These are phyloP conservation scores for Solanum raphanifolium DNA, from an alignment of 257 asterid genomes.

Conservation along the genomic window DNA sequence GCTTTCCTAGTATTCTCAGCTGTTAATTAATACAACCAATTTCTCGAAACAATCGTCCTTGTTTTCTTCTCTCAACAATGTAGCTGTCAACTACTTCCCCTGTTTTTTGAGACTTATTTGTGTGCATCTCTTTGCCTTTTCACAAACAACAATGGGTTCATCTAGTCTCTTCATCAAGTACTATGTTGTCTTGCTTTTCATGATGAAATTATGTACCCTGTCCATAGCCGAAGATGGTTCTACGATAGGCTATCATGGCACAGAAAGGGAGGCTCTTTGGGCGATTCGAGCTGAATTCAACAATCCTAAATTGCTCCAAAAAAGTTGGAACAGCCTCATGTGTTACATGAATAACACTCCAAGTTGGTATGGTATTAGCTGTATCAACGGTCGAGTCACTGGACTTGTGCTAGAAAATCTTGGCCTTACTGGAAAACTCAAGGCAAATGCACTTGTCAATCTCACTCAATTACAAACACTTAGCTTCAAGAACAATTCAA, in stretches of 20 bases:
- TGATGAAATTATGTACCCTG: neutral
- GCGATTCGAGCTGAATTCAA: conserved; percentile 27
- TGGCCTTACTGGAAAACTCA: conserved; percentile 35
- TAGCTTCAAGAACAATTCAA: conserved; percentile 48
- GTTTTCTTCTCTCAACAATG: conserved; percentile 30
- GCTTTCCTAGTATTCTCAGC: conserved; percentile 39
- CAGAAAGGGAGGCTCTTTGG: conserved; percentile 50
- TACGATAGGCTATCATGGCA: conserved; percentile 29
- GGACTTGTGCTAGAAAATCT: conserved; percentile 38
- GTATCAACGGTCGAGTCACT: conserved; percentile 48
- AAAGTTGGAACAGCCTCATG: conserved; percentile 50
- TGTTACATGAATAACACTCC: conserved; percentile 42
- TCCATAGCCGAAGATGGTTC: conserved; percentile 14
- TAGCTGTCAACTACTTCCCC: neutral
- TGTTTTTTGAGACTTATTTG: neutral
- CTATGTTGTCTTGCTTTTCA: conserved; percentile 16
- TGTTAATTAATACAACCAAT: neutral
- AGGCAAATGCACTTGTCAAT: conserved; percentile 27
- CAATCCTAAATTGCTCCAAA: conserved; percentile 19
- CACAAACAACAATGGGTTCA: conserved; percentile 6
- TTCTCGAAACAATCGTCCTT: conserved; percentile 17
- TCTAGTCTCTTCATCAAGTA: conserved; percentile 12
- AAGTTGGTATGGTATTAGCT: conserved; percentile 48
- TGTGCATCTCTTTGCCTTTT: neutral
- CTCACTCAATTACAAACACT: conserved; percentile 38